Evolutionary conservation across 2,329 filamentous ascomycete species (phyloP), one percentile per base, ranked within the genome.

Genomic region (Blastomyces parvus): DNA sequence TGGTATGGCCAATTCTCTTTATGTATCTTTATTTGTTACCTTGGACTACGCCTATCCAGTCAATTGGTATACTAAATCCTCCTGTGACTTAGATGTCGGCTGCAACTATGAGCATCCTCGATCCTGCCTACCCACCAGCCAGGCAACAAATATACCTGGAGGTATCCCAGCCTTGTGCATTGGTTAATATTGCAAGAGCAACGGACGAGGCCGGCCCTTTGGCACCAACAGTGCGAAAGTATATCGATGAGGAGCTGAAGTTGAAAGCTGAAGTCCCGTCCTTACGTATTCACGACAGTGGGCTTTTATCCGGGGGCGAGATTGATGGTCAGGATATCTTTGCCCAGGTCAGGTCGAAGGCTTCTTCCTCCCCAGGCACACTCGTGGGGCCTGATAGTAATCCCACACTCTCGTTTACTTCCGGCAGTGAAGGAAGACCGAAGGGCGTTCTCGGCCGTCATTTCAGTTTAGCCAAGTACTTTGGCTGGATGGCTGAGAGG

Each of bases 361-460:
- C 83, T 70, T 76, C 79, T 9, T 74, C 84, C 60, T 79, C 84
- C 19, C 88, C 90, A 0, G 86, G 86, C 61, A 87, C 96, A 2
- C 71, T 90, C 4, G 88, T 97, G 14, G 93, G 93, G 0, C 93
- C 93, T 0, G 93, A 97, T 74, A 90, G 88, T 19, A 88, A 82
- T 7, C 88, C 88, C 1, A 96, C 88, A 0, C 79, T 96, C 0
- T 84, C 80, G 36, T 91, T 90, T 73, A 91, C 89, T 0, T 85
- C 82, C 7, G 91, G 91, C 14, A 78, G 77, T 0, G 90, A 95
- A 77, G 90, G 89, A 56, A 81, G 84, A 67, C 91, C 91, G 42
- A 96, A 96, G 80, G 91, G 91, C 68, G 93, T 97, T 14, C 83
- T 86, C 63, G 92, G 93, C 0, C 84, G 93, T 17, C 93, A 97